Evolutionary conservation across 2,329 filamentous ascomycete species (phyloP).

Genomic region (Rachicladosporium sp.): DNA sequence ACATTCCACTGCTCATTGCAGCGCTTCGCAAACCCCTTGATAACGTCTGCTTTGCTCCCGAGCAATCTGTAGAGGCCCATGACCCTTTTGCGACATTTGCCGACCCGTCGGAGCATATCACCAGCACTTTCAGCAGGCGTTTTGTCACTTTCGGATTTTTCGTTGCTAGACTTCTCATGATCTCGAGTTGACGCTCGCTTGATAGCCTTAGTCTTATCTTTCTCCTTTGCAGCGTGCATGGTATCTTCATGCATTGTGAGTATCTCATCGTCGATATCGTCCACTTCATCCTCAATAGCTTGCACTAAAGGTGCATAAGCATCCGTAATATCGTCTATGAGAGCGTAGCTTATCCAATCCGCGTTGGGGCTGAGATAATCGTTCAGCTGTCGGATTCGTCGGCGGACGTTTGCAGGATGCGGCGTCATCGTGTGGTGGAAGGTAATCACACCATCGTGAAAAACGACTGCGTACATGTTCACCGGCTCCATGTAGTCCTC

Average conservation of each 20-base stretch:
- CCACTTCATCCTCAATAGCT: slow-evolving; percentile 87
- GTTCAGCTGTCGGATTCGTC: slow-evolving; percentile 81
- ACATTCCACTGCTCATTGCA: slow-evolving; percentile 98
- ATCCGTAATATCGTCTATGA: slow-evolving; percentile 97
- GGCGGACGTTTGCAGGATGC: slow-evolving; percentile 88
- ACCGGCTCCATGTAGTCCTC: slow-evolving; percentile 89
- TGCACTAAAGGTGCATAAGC: slow-evolving; percentile 89
- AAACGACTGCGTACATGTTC: slow-evolving; percentile 95
- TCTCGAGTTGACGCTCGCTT: slow-evolving; percentile 5
- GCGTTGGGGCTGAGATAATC: slow-evolving; percentile 88
- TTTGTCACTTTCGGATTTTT: slow-evolving; percentile 23
- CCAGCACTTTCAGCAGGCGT: slow-evolving; percentile 38
- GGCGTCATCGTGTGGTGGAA: slow-evolving; percentile 97
- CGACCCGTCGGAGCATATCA: slow-evolving; percentile 85
- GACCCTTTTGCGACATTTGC: slow-evolving; percentile 90
- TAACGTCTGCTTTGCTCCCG: slow-evolving; percentile 96
- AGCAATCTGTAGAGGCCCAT: slow-evolving; percentile 89
- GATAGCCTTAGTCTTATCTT: slow-evolving; percentile 19
- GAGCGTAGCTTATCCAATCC: slow-evolving; percentile 96
- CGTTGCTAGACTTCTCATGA: no score
- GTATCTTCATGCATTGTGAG: slow-evolving; percentile 59
- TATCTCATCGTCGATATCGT: slow-evolving; percentile 90
- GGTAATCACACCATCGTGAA: slow-evolving; percentile 85
- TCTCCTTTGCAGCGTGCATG: slow-evolving; percentile 23
- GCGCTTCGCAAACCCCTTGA: slow-evolving; percentile 95